Evolutionary conservation across 2,329 filamentous ascomycete species (phyloP).

Genomic region (Fusarium dlaminii): DNA sequence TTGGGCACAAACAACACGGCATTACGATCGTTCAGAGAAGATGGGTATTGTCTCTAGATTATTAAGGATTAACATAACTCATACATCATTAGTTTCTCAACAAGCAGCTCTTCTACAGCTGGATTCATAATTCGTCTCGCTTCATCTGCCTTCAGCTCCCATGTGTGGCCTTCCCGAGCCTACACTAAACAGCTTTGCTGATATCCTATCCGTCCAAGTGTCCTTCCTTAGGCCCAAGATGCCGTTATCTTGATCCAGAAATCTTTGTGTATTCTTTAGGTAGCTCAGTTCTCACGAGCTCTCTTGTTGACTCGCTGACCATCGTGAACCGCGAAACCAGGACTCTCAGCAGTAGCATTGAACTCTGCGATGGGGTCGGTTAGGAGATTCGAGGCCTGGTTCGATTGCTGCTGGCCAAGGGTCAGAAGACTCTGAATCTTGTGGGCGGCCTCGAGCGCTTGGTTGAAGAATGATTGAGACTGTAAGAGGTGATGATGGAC

Average conservation of each 20-base stretch:
- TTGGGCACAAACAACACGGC: neutral
- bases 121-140: neutral
- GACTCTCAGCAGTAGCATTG: accelerated
- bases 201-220: accelerated
- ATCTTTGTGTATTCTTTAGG: accelerated
- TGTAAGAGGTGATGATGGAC: neutral
- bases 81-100: neutral
- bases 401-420: neutral
- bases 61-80: neutral
- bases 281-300: neutral
- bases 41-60: neutral
- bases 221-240: accelerated
- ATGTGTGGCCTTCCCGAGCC: accelerated
- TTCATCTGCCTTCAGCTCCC: neutral
- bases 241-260: accelerated
- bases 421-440: neutral
- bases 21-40: neutral
- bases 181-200: neutral
- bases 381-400: accelerated
- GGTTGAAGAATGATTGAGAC: neutral
- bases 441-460: neutral
- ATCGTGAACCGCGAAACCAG: neutral
- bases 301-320: neutral
- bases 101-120: neutral
- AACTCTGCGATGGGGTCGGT: accelerated